Conservation (phyloP, 1,284 basidiomycete species). For the Apiotrichum brassicae region DNA sequence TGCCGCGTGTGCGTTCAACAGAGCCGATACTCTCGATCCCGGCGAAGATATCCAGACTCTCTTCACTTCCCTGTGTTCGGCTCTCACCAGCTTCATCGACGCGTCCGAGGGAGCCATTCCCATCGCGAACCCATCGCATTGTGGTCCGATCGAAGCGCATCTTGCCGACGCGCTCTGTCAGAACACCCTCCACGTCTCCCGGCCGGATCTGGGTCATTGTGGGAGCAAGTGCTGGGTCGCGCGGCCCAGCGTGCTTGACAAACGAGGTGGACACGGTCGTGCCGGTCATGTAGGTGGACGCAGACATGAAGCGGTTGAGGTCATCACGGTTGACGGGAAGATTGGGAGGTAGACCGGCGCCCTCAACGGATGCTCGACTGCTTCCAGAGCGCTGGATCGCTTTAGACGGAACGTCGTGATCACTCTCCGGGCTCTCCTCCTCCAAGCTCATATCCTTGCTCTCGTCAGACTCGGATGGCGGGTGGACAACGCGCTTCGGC, state of each 20-base stretch:
- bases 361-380: slow-evolving; percentile 5
- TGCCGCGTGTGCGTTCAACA: neutral
- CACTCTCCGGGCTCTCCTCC: neutral
- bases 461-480: slow-evolving; percentile 36
- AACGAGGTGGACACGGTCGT: slow-evolving; percentile 74
- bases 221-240: slow-evolving; percentile 40
- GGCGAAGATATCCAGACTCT: slow-evolving; percentile 75
- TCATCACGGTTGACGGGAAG: slow-evolving; percentile 51
- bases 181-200: slow-evolving; percentile 56
- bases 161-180: slow-evolving; percentile 70
- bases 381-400: neutral
- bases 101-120: slow-evolving; percentile 25
- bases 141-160: slow-evolving; percentile 76
- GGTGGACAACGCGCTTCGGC: neutral
- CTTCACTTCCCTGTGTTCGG: slow-evolving; percentile 46
- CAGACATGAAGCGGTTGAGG: slow-evolving; percentile 74
- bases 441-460: slow-evolving; percentile 21
- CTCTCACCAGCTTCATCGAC: slow-evolving; percentile 39
- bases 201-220: slow-evolving; percentile 59
- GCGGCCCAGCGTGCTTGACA: slow-evolving; percentile 67
- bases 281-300: slow-evolving; percentile 53
- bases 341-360: slow-evolving; percentile 9
- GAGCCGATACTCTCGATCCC: slow-evolving; percentile 68
- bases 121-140: slow-evolving; percentile 75
- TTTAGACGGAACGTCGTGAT: neutral